A percentile compares a stretch with the other conserved stretches of the same genome.
These are phyloP conservation scores for Ceriops tagal DNA, from an alignment of 345 rosid genomes.

Conservation along the genomic window DNA sequence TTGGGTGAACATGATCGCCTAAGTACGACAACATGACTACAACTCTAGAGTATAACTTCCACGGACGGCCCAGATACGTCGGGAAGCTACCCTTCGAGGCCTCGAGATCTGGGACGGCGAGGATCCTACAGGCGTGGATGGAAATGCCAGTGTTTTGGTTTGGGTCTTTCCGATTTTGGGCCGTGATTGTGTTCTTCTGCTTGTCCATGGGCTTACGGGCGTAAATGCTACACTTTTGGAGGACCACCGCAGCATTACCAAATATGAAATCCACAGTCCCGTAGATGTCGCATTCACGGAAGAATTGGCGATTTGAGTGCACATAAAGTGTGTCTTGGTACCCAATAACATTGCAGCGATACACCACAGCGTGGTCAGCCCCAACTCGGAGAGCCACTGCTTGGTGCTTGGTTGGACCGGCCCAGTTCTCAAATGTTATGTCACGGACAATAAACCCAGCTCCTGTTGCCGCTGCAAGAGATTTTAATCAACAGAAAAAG, in stretches of 20 bases:
- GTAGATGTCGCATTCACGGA: constrained; percentile 74
- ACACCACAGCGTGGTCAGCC: constrained; percentile 89
- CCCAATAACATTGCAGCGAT: constrained; percentile 73
- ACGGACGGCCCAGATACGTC: constrained; percentile 87
- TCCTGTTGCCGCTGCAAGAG: constrained; percentile 71
- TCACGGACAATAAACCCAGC: constrained; percentile 90
- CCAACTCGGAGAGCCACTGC: constrained; percentile 95
- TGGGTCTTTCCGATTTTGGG: constrained; percentile 96
- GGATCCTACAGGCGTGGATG: constrained; percentile 72
- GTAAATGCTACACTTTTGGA: constrained; percentile 77
- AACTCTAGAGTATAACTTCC: constrained; percentile 75
- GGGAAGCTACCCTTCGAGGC: constrained; percentile 43
- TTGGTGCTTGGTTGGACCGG: constrained; percentile 90
- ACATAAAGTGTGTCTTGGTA: constrained; percentile 93
- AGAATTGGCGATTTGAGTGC: constrained; percentile 94
- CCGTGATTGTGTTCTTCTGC: constrained; percentile 90
- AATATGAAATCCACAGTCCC: constrained; percentile 95
- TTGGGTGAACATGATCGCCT: constrained; percentile 71
- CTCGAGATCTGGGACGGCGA: constrained; percentile 53
- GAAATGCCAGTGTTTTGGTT: constrained; percentile 94
- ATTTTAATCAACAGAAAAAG: background rate
- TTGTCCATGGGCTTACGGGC: constrained; percentile 76
- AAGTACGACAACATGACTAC: constrained; percentile 72
- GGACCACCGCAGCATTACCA: constrained; percentile 90
- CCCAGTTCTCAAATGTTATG: constrained; percentile 84